Evolutionary conservation across 176 grass and related monocot species (phyloP).

Genomic region (Rhynchospora breviuscula): DNA sequence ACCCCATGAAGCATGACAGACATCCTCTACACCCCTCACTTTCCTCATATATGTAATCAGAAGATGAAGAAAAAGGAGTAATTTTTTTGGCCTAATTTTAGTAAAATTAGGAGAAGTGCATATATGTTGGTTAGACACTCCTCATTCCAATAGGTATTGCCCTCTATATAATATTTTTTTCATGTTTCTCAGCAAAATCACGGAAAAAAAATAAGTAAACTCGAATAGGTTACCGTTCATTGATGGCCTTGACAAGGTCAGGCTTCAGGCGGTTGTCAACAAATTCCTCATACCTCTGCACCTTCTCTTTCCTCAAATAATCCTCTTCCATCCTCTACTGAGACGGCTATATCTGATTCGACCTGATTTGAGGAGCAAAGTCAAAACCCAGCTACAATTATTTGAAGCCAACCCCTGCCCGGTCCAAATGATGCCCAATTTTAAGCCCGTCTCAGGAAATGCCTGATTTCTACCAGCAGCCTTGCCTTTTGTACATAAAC

Average conservation of each 20-base stretch:
- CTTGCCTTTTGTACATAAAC: too few species aligned
- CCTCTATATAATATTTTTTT: background rate
- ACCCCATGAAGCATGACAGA: too few species aligned
- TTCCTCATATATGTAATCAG: background rate
- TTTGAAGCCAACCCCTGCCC: too few species aligned
- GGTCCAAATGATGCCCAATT: too few species aligned
- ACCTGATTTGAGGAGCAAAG: too few species aligned
- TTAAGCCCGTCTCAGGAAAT: too few species aligned
- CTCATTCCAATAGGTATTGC: background rate
- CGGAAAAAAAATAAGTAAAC: background rate
- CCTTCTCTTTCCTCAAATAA: conserved; percentile 43
- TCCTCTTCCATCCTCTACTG: conserved; percentile 22
- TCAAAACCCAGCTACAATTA: too few species aligned
- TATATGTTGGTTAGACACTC: background rate
- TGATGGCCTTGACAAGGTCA: conserved; percentile 59
- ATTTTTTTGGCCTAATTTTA: background rate
- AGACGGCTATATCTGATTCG: too few species aligned
- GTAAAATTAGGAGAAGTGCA: background rate
- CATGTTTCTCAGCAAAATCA: background rate
- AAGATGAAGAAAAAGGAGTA: background rate
- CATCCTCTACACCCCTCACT: background rate
- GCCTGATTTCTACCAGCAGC: too few species aligned
- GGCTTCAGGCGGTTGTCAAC: conserved; percentile 70
- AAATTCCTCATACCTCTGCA: conserved; percentile 68
- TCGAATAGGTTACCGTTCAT: conserved; percentile 32